phyloP scores from a whole-genome alignment of 495 filamentous ascomycete genomes.

The Penicillium daleae region DNA sequence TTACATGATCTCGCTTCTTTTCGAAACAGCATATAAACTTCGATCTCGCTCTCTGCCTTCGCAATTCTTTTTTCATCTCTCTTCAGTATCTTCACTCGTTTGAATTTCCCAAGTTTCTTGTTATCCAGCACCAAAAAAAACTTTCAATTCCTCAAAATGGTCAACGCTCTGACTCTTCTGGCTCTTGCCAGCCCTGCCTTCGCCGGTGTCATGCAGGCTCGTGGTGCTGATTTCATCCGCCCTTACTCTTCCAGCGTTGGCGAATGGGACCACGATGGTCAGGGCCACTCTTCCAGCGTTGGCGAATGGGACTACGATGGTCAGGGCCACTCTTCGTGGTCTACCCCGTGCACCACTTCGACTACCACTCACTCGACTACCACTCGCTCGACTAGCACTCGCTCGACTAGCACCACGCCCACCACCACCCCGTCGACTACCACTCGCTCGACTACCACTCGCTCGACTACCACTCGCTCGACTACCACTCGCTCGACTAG shows the following conservation, averaged over 20 bases:
- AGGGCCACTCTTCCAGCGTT: conserved; percentile 5
- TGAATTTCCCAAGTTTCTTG: conserved; percentile 28
- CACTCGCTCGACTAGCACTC: conserved; percentile 18
- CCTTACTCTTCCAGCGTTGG: conserved; percentile 12
- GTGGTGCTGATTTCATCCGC: conserved; percentile 25
- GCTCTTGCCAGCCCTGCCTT: conserved; percentile 47
- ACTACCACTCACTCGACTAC: conserved; percentile 13
- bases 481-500: conserved; percentile 1
- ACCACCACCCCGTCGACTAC: too few species aligned
- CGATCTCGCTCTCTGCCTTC: conserved; percentile 11
- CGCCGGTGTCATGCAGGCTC: conserved; percentile 44
- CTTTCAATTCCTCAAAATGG: conserved; percentile 42
- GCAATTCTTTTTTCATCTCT: conserved; percentile 15
- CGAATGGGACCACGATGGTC: conserved; percentile 12
- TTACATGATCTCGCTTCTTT: conserved; percentile 12
- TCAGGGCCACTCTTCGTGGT: conserved; percentile 12
- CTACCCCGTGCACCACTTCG: conserved; percentile 27
- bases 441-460: conserved; percentile 16
- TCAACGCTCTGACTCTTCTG: conserved; percentile 46
- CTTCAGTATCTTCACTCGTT: conserved; percentile 47
- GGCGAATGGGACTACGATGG: conserved; percentile 11
- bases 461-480: conserved; percentile 2
- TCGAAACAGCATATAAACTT: conserved; percentile 38
- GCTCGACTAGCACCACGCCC: conserved; percentile 11
- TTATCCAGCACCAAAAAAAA: conserved; percentile 18